Evolutionary conservation across 257 asterid genomes (phyloP).

Genomic region (Solanum pimpinellifolium): DNA sequence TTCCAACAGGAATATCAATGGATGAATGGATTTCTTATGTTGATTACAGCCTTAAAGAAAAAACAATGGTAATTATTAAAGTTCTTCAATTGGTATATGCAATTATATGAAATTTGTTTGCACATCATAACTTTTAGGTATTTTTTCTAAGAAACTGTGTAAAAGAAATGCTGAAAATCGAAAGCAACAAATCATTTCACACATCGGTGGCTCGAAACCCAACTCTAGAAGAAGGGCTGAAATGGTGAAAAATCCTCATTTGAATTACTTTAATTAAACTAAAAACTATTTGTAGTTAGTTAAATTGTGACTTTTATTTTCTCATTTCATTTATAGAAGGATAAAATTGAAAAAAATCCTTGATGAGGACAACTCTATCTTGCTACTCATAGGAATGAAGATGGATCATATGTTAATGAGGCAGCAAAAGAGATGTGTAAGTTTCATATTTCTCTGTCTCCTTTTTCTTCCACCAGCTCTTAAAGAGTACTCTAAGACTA

Average conservation of each 20-base stretch:
- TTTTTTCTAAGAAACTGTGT: not conserved
- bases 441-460: not conserved
- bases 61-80: not conserved
- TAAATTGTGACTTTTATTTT: not conserved
- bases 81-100: not conserved
- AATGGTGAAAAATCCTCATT: not conserved
- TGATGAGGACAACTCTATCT: too few species aligned
- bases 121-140: not conserved
- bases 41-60: not conserved
- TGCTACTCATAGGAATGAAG: too few species aligned
- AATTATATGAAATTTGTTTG: not conserved
- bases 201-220: not conserved
- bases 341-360: not conserved
- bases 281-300: not conserved
- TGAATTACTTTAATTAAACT: not conserved
- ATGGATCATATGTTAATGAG: not conserved
- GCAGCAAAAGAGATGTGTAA: not conserved
- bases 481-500: too few species aligned
- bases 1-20: not conserved
- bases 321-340: not conserved
- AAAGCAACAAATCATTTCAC: not conserved
- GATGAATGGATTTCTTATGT: not conserved
- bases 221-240: not conserved
- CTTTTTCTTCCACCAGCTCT: too few species aligned
- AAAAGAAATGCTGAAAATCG: not conserved